Base-by-base conservation (phyloP, 495 filamentous ascomycete species). In the Monascus purpureus region DNA sequence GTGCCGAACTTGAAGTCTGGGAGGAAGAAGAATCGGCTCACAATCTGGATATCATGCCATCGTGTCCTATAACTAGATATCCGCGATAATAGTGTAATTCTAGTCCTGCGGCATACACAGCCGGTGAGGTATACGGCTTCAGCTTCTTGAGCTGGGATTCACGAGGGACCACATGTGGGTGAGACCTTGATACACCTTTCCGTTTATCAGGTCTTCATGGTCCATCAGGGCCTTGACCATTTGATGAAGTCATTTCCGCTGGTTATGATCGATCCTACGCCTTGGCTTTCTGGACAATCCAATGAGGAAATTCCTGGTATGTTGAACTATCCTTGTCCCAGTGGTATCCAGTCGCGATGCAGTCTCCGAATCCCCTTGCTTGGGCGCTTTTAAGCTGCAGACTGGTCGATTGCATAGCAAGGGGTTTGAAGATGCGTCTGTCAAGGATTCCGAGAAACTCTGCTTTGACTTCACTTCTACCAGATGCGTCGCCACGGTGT, bases 251-350 rank as follows among this genome's bases (percentile, higher is more conserved):
- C 65, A 15, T 48, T 39, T 6, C 57, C 65, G 25, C 47, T 65
- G 6, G 57, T 53, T n/a, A 67, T 53, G 16, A 62, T 41, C 1
- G 50, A 49, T 5, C 66, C 66, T 1, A 61, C 65, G 11, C 65
- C 65, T 31, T 49, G 47, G 8, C 22, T 42, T 33, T 53, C 44
- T 1, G 44, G 44, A 18, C 37, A 47, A 15, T 47, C 35, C 17
- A 32, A 6, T 17, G 16, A 22, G 40, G 24, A 13, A 43, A 36
- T 2, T 36, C 35, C 16, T 18, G 37, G 8, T 38, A 39, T 16
- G 3, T 16, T 7, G 20, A 9, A 14, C 35, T 19, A 8, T 34
- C 36, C 9, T 25, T 26, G 2, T 42, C 12, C 31, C 39, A 41
- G 6, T 11, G 22, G 34, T 63, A 47, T 4, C 47, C 48, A 3